Base-by-base conservation (phyloP, 1,139 yeast genomes). In the Blastobotrys persicus region DNA sequence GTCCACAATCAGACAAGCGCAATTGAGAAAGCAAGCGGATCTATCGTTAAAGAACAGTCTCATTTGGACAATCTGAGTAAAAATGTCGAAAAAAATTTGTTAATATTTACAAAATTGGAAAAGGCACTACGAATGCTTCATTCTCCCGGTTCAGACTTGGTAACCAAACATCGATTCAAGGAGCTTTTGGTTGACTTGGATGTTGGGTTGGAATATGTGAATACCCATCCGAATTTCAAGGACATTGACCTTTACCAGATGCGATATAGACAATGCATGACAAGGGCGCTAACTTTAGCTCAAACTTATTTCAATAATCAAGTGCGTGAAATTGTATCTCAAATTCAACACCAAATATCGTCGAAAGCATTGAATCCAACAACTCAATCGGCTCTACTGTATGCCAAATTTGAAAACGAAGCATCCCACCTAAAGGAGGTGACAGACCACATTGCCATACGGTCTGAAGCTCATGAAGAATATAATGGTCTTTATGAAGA, bases 251-350 rank as follows among this genome's bases (percentile, higher is more conserved):
- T 80, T 2, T 89, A 88, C 65, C 77, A 77, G 42, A 79, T 83
- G 56, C 76, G 92, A 53, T 88, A 87, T 67, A 78, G 88, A 53
- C 95, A 88, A 59, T 88, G 96, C 61, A 76, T 89, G 78, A 83
- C 94, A 0, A 77, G 96, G 52, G 83, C 95, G 0, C 74, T 89
- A 49, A 81, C 95, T 0, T 72, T 92, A 55, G 79, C 88, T 18
- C 78, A 84, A 55, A 86, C 84, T 58, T 87, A 81, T 62, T 70
- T 87, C 51, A 75, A 76, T 23, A 76, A 73, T 42, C 77, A 77
- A 42, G 64, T 89, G 43, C 79, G 77, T 50, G 72, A 70, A 14
- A 64, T 80, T 1, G 74, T 76, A 35, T 67, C 67, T 19, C 77
- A 73, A 7, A 72, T 85, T 31, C 64, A 67, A 13, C 50, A 59